Evolutionary conservation across 306 rosid species (phyloP), one percentile per base, ranked within the genome.

Genomic region (Cucurbita maxima): DNA sequence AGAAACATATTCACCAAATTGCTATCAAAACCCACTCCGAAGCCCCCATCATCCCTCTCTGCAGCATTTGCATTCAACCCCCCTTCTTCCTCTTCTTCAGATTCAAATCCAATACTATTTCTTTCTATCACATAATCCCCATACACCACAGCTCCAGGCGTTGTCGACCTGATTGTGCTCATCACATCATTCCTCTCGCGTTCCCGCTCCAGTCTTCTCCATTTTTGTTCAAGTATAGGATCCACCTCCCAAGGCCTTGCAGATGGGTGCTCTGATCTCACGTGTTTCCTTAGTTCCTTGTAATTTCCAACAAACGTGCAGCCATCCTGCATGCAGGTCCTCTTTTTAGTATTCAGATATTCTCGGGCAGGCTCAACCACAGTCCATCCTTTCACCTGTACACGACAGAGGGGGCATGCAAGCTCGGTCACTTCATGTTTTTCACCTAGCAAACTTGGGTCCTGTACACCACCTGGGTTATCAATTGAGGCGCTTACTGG

Each of bases 371-470:
- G 92, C 76, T 95, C 96, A 76, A 95, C 96, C 71, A 95, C 96
- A 13, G 99, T 95, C 97, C 99, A 95, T 71, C 99, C 99, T 75
- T 95, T 95, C 81, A 95, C 99, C 82, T 88, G 88, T 71, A 89
- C 98, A 74, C 96, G 74, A 72, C 93, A 87, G 64, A 85, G 82
- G 77, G 92, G 97, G 82, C 95, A 94, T 11, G 90, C 87, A 76
- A 85, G 86, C 72, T 91, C 95, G 0, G 84, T 58, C 78, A 72
- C 77, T 78, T 87, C 87, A 69, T 83, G 77, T 59, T 83, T 90
- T 41, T 84, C 82, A 74, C 71, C 68, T 15, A 78, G 73, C 76
- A 68, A 72, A 77, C 75, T 78, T 12, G 90, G 58, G 58, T 84
- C 97, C 18, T 75, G 81, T n/a, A 60, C 68, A 54, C 45, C 74